A percentile compares a stretch with the other conserved stretches of the same genome.
phyloP scores from a whole-genome alignment of 2,329 filamentous ascomycete genomes.

The Cladosporium halotolerans region DNA sequence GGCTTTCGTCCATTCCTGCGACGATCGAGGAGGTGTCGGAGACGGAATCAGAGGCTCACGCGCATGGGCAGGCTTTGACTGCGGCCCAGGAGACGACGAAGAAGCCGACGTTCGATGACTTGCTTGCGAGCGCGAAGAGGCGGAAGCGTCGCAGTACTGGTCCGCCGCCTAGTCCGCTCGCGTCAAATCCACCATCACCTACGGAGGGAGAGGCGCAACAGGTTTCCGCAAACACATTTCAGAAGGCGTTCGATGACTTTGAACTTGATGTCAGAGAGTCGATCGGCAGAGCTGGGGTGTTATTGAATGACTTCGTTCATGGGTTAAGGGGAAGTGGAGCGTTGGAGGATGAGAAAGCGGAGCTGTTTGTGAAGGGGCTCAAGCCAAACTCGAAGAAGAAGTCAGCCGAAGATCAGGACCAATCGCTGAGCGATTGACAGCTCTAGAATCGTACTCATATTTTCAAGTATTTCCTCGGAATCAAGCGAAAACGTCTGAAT shows the following conservation, averaged over 20 bases:
- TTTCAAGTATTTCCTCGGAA: no score
- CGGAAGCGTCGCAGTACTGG: constrained; percentile 23
- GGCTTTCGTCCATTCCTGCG: not conserved
- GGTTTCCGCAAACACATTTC: constrained; percentile 9
- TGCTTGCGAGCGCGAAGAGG: constrained; percentile 23
- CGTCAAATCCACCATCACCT: constrained; percentile 20
- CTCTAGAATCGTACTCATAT: no score
- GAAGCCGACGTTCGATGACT: constrained; percentile 24
- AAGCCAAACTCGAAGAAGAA: constrained; percentile 7
- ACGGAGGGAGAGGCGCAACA: not conserved
- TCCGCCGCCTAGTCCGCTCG: constrained; percentile 20
- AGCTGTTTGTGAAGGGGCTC: constrained; percentile 17
- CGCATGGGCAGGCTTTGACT: not conserved
- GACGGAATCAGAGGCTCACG: not conserved
- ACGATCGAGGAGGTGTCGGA: constrained; percentile 4
- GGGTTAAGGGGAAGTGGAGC: not conserved
- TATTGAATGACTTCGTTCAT: constrained; percentile 13
- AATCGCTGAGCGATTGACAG: constrained; percentile 11
- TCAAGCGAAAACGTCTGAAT: no score
- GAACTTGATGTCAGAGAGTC: constrained; percentile 22
- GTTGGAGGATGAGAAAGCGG: constrained; percentile 16
- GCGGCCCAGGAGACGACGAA: constrained; percentile 17
- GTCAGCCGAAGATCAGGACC: not conserved
- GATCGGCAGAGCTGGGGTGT: constrained; percentile 13
- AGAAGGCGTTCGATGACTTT: constrained; percentile 22